Evolutionary conservation across 371 early-diverging fungal species (phyloP).

Genomic region (Actinomortierella wolfii): DNA sequence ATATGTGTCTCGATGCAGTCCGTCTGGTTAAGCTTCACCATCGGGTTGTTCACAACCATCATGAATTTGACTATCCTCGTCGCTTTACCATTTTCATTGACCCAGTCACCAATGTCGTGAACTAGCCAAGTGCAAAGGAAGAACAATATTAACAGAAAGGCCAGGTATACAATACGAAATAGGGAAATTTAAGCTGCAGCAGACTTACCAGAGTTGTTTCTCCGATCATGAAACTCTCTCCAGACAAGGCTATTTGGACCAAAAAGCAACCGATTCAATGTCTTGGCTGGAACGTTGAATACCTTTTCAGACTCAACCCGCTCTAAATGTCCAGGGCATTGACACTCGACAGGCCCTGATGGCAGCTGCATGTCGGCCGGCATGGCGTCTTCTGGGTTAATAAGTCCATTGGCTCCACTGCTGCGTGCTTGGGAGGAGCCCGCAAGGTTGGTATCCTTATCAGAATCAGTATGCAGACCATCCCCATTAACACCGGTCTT

Average conservation of each 20-base stretch:
- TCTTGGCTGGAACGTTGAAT: constrained; percentile 63
- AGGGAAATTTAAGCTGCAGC: too few species aligned
- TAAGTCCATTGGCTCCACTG: too few species aligned
- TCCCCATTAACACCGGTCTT: too few species aligned
- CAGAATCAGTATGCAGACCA: too few species aligned
- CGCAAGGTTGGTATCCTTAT: too few species aligned
- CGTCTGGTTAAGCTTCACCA: constrained; percentile 63
- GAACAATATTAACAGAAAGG: not conserved
- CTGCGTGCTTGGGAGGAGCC: too few species aligned
- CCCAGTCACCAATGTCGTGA: constrained; percentile 52
- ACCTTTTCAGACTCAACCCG: constrained; percentile 61
- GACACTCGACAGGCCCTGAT: constrained; percentile 56
- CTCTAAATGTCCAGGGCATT: constrained; percentile 72
- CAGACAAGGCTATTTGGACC: constrained; percentile 52
- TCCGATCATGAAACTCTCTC: constrained; percentile 53
- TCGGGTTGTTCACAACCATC: constrained; percentile 62
- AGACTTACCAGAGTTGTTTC: constrained; percentile 53
- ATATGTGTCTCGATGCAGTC: constrained; percentile 61
- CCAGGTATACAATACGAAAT: not conserved
- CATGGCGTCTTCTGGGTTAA: constrained; percentile 6
- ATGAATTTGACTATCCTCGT: constrained; percentile 52
- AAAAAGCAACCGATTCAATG: constrained; percentile 64
- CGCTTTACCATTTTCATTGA: constrained; percentile 32
- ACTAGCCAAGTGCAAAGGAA: constrained; percentile 21
- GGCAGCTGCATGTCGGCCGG: constrained; percentile 55